Base-by-base conservation (phyloP, 108 stramenopile genomes). In the Skeletonema marinoi region DNA sequence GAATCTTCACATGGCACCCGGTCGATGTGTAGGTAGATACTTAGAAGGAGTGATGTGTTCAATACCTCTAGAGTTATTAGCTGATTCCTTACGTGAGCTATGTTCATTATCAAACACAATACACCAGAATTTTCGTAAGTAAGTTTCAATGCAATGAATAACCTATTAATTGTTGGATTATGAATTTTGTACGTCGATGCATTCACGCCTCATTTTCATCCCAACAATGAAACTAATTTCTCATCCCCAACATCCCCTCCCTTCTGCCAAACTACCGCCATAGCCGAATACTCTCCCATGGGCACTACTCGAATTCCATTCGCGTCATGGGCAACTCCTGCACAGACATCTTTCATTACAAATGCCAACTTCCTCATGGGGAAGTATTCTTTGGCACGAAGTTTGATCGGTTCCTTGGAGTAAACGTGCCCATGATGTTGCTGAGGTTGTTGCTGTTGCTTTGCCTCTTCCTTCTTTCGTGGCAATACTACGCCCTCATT, bases 361-460 rank as follows among this genome's bases (percentile, higher is more conserved):
- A 79, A 86, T 32, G 65, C 82, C 32, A 83, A 10, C 54, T 86
- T 86, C 32, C 50, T 33, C 71, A 83, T 54, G 44, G 74, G 77
- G 33, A 86, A 86, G 41, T 73, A 83, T 66, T 86, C 85, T 41
- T 79, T 82, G 32, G 81, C 85, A 6, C 85, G 81, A 19, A 86
- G 60, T 61, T 73, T 66, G 35, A 86, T 79, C 31, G 59, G 41
- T 48, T 86, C 85, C 30, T 79, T 71, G 12, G 71, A 65, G 56
- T 82, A 86, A 16, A 39, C 41, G 36, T 79, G 75, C 1, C 54
- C 62, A 63, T 33, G 32, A 0, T 63, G 32, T 4, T 33, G 32
- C n/a, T 16, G 32, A n/a, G 21, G 21, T 36, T 63, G 62, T 14
- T 51, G 50, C 19, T 36, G 58, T 42, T 77, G 70, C 21, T 29